A percentile compares a stretch with the other conserved stretches of the same genome.
phyloP scores from a whole-genome alignment of 2,329 filamentous ascomycete species.

The Calonectria naviculata region DNA sequence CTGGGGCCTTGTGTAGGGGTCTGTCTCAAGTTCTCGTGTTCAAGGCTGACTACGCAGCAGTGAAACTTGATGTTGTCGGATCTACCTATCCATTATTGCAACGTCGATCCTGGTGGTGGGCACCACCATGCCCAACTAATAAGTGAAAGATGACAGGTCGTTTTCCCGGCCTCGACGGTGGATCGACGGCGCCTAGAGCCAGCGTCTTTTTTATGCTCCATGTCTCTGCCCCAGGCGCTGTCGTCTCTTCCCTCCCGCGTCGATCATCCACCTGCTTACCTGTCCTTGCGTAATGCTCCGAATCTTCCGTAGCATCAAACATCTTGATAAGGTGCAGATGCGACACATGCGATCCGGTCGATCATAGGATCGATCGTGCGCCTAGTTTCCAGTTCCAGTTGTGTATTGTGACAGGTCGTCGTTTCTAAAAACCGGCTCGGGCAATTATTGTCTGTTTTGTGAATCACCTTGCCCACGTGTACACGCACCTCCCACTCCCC shows the following conservation, averaged over 20 bases:
- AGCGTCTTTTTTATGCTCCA: slow-evolving; percentile 11
- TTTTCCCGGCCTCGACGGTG: slow-evolving; percentile 18
- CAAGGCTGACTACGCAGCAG: neutral
- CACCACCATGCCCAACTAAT: slow-evolving; percentile 11
- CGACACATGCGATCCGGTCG: slow-evolving; percentile 1
- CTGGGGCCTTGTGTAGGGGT: neutral
- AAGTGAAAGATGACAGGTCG: slow-evolving; percentile 29
- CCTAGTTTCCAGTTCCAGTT: neutral
- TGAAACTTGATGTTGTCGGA: slow-evolving; percentile 24
- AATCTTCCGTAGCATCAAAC: slow-evolving; percentile 15
- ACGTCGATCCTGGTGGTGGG: slow-evolving; percentile 8
- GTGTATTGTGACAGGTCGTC: neutral
- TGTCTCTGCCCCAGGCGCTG: slow-evolving; percentile 26
- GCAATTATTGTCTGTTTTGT: neutral
- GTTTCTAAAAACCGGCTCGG: neutral
- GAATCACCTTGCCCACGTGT: neutral
- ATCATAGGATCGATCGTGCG: neutral
- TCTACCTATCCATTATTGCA: slow-evolving; percentile 24
- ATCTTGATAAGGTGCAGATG: slow-evolving; percentile 12
- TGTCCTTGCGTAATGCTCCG: neutral
- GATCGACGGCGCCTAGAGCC: slow-evolving; percentile 24
- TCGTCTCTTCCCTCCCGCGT: slow-evolving; percentile 38
- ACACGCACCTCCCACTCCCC: too few relatives aligned
- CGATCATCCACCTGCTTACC: slow-evolving; percentile 18
- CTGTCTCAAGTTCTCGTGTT: slow-evolving; percentile 4